Evolutionary conservation across 805 yeast species (phyloP).

Genomic region (Barnettozyma californica): DNA sequence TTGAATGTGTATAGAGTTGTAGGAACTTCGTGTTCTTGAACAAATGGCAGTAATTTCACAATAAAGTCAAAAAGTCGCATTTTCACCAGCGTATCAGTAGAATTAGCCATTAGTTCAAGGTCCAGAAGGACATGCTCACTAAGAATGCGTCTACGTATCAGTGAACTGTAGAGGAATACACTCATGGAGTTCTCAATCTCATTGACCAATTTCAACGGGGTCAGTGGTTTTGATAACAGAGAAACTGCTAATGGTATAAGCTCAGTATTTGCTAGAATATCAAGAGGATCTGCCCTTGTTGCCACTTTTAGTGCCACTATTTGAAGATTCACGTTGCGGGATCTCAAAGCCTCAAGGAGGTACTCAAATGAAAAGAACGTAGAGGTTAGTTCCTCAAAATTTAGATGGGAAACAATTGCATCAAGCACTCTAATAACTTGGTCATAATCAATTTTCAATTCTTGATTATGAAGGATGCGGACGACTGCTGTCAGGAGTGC

Average conservation of each 20-base stretch:
- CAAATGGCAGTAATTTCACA: conserved; percentile 11
- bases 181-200: conserved; percentile 18
- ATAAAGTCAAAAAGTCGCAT: conserved; percentile 15
- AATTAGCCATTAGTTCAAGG: conserved; percentile 9
- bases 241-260: conserved; percentile 13
- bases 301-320: conserved; percentile 18
- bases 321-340: conserved; percentile 16
- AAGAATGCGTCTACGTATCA: conserved; percentile 19
- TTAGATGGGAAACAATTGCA: conserved; percentile 10
- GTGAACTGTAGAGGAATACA: conserved; percentile 13
- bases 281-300: conserved; percentile 20
- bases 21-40: conserved; percentile 15
- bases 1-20: conserved; percentile 9
- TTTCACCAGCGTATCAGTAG: conserved; percentile 2
- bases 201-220: conserved; percentile 14
- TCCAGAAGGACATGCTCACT: conserved; percentile 8
- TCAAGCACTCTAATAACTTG: conserved; percentile 15
- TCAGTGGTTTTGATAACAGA: conserved; percentile 2
- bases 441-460: conserved; percentile 11
- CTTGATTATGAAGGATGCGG: conserved; percentile 6
- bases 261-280: conserved; percentile 21
- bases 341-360: conserved; percentile 18
- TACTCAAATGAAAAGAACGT: conserved; percentile 13
- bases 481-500: conserved; percentile 3
- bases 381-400: conserved; percentile 16